These are phyloP conservation scores for Gymnopilus dilepis DNA, from an alignment of 768 basidiomycete genomes.

Conservation along the genomic window DNA sequence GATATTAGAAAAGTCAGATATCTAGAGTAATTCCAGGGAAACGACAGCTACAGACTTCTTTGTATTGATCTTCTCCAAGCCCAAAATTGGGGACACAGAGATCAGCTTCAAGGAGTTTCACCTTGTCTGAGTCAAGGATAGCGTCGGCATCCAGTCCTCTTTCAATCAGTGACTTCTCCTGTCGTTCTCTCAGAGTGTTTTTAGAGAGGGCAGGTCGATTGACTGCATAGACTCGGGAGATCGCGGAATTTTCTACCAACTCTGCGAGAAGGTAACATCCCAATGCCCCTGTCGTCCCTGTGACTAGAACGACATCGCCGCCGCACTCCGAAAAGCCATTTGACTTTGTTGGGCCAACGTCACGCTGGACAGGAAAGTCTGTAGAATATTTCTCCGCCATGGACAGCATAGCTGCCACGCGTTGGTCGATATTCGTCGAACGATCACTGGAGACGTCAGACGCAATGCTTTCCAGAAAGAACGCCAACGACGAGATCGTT, in stretches of 20 bases:
- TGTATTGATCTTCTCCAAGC: neutral
- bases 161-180: neutral
- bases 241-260: neutral
- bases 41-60: neutral
- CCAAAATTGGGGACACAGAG: neutral
- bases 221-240: conserved; percentile 2
- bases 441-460: neutral
- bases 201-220: neutral
- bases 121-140: neutral
- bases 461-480: conserved; percentile 1
- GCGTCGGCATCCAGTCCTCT: neutral
- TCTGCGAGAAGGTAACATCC: conserved; percentile 7
- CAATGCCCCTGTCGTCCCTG: conserved; percentile 15
- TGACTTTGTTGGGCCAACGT: neutral
- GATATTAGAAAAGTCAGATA: neutral
- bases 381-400: conserved; percentile 10
- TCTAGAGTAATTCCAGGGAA: neutral
- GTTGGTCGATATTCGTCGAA: neutral
- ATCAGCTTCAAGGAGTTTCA: neutral
- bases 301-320: conserved; percentile 6
- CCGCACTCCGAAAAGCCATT: neutral
- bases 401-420: neutral
- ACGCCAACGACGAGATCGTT: conserved; percentile 1
- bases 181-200: neutral
- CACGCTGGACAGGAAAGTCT: neutral